These are phyloP conservation scores for Chlorociboria aeruginascens DNA, from an alignment of 495 filamentous ascomycete species.

Conservation along the genomic window DNA sequence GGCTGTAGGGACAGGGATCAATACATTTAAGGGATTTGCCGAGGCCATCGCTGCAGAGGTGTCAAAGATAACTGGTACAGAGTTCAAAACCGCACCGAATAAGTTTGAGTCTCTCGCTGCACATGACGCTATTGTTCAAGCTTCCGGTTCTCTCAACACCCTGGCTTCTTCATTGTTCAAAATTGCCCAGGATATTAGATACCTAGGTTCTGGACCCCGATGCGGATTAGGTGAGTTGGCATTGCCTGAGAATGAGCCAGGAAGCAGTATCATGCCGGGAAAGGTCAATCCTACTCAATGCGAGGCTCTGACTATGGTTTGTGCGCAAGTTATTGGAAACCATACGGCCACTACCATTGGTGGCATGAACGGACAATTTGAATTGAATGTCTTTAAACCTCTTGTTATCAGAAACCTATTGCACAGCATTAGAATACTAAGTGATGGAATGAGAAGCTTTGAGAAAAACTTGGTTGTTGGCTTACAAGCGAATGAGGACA, in stretches of 20 bases:
- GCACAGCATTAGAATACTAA: slow-evolving; percentile 75
- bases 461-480: slow-evolving; percentile 86
- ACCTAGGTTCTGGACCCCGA: slow-evolving; percentile 88
- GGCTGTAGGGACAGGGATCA: slow-evolving; percentile 92
- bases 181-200: slow-evolving; percentile 96
- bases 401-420: slow-evolving; percentile 89
- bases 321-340: slow-evolving; percentile 96
- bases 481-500: slow-evolving; percentile 82
- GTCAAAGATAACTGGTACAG: slow-evolving; percentile 76
- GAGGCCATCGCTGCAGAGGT: slow-evolving; percentile 86
- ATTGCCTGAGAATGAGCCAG: slow-evolving; percentile 96
- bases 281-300: slow-evolving; percentile 99
- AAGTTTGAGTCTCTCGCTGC: slow-evolving; percentile 98
- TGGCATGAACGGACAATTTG: slow-evolving; percentile 96
- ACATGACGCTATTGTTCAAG: slow-evolving; percentile 93
- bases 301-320: slow-evolving; percentile 96
- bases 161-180: slow-evolving; percentile 89
- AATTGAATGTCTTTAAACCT: slow-evolving; percentile 98
- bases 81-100: slow-evolving; percentile 95
- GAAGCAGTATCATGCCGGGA: slow-evolving; percentile 95
- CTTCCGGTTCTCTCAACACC: slow-evolving; percentile 85
- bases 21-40: slow-evolving; percentile 94
- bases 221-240: slow-evolving; percentile 89
- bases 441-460: slow-evolving; percentile 89
- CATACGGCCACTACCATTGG: slow-evolving; percentile 82